A percentile compares a stretch with the other conserved stretches of the same genome.
Evolutionary conservation across 768 basidiomycete species (phyloP).

Genomic region (Bullera alba): DNA sequence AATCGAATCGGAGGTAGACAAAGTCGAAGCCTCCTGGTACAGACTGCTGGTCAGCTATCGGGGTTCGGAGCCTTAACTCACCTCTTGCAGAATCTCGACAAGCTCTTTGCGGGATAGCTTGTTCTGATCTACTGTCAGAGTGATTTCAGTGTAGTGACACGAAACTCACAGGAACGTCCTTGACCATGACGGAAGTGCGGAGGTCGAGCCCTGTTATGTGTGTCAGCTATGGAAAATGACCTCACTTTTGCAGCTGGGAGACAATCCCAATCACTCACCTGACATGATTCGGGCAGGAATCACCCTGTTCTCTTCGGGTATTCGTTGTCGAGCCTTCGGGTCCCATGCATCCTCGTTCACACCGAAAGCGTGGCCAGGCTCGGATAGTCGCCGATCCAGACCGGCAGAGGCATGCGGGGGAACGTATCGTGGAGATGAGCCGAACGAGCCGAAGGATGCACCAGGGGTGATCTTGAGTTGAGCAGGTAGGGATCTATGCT

Average conservation of each 20-base stretch:
- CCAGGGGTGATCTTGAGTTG: neutral
- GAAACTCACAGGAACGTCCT: conserved; percentile 41
- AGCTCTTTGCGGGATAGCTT: conserved; percentile 41
- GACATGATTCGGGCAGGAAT: conserved; percentile 25
- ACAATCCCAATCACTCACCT: conserved; percentile 30
- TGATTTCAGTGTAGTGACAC: neutral
- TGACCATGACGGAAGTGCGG: conserved; percentile 44
- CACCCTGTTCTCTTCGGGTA: conserved; percentile 28
- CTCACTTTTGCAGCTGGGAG: no score
- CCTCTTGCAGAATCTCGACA: conserved; percentile 37
- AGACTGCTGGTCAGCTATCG: conserved; percentile 18
- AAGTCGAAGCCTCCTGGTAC: conserved; percentile 43
- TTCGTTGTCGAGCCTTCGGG: conserved; percentile 11
- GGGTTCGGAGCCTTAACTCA: conserved; percentile 8
- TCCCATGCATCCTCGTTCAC: conserved; percentile 10
- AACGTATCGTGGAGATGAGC: neutral
- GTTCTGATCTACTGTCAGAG: conserved; percentile 23
- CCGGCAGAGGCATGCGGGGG: neutral
- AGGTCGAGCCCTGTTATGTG: conserved; percentile 25
- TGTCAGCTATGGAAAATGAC: neutral
- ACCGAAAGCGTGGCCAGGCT: neutral
- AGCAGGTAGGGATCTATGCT: neutral
- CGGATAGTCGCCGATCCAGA: neutral
- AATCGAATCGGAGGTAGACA: conserved; percentile 45
- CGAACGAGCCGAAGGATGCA: neutral